These are phyloP conservation scores for Tothia fuscella DNA, from an alignment of 2,329 filamentous ascomycete species.

Conservation along the genomic window DNA sequence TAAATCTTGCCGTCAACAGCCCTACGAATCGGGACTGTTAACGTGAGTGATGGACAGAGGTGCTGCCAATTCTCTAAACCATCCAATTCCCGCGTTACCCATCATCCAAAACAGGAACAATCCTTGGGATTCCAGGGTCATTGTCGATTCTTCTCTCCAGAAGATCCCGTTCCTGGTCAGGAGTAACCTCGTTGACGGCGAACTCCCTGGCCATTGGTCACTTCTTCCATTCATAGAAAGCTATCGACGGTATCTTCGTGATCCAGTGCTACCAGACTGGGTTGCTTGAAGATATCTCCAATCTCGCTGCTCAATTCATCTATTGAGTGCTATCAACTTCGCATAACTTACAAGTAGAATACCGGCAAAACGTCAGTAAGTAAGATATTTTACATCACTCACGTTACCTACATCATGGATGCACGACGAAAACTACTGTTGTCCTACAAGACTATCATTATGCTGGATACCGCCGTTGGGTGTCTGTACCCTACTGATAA, in stretches of 20 bases:
- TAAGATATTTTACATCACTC: background rate
- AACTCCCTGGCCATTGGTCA: no score
- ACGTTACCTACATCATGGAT: constrained; percentile 7
- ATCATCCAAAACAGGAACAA: background rate
- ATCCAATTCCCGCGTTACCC: background rate
- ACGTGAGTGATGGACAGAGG: constrained; percentile 2
- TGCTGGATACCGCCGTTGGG: constrained; percentile 1
- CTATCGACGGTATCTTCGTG: no score
- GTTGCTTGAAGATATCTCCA: no score
- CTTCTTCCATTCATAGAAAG: no score
- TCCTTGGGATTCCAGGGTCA: background rate
- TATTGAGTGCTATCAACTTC: no score
- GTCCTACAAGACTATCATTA: constrained; percentile 4
- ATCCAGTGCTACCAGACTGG: no score
- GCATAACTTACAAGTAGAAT: no score
- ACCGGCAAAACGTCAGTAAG: no score
- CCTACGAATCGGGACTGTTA: constrained; percentile 4
- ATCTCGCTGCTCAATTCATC: no score
- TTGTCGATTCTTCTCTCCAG: background rate
- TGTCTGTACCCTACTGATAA: background rate
- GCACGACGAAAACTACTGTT: constrained; percentile 10
- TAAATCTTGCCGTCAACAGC: background rate
- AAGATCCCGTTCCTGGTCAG: background rate
- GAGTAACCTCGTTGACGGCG: background rate
- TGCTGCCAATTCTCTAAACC: background rate